Base-by-base conservation (phyloP, 2,329 filamentous ascomycete genomes). In the Fusarium sp. region DNA sequence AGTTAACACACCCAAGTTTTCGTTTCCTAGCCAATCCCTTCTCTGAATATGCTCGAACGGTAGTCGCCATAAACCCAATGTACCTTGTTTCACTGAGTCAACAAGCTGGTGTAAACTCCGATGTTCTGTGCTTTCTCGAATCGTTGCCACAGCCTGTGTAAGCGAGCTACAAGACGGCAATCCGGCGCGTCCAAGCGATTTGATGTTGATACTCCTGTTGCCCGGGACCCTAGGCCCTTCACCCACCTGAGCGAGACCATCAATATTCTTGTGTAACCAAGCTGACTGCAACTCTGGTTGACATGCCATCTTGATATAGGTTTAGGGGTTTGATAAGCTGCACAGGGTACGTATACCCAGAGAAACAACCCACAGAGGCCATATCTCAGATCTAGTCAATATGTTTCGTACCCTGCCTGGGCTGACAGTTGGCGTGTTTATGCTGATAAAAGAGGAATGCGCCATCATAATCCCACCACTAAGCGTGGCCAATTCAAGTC, bases 401-500 rank as follows among this genome's bases (percentile, higher is more conserved):
- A 37, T 47, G 49, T 64, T 68, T 54, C 32, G 48, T 54, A 27
- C 20, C 60, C 37, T 51, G 32, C 34, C 46, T 57, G 37, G 54
- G 30, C 48, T 59, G 61, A 65, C 45, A 51, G 45, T 32, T 67
- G 48, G 46, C 23, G 41, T 53, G 54, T 42, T 40, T 40, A 64
- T 57, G 30, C 28, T 32, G 45, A 37, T 32, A 28, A 21, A 46
- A 30, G 27, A 51, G 42, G 37, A 57, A 28, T 37, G 21, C 37
- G 37, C 47, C 34, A 54, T 48, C 43, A 49, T 55, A 60, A 50
- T 70, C 64, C 63, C 59, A 68, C 68, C 68, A 69, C 48, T 69
- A 43, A 69, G 59, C 42, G 51, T 28, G 21, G 9, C 25, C 40
- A 59, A 32, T 50, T 47, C 16, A 14, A 47, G 50, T 48, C 43